Evolutionary conservation across 2,329 filamentous ascomycete genomes (phyloP), one percentile per base, ranked within the genome.

Genomic region (Ceratocystis lukuohia): DNA sequence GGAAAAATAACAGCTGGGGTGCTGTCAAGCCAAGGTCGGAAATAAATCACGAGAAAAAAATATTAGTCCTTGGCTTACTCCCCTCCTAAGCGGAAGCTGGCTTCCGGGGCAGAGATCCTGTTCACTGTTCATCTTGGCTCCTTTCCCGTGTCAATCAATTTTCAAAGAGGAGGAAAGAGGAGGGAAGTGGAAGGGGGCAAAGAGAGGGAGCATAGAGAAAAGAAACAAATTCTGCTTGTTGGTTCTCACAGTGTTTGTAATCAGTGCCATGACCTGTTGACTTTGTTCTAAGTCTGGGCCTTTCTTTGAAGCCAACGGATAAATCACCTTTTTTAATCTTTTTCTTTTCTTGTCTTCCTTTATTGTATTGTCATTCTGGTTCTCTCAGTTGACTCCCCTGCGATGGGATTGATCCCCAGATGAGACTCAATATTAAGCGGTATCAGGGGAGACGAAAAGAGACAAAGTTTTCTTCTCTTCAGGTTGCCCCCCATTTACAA

Each of bases 81-180:
- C 28, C 53, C 7, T n/a, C 25, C 28, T 30, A 33, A n/a, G 28
- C 53, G 53, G 53, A 59, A 59, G 53, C 28, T 17, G 12, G 53
- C 25, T 59, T 59, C 53, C 53, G 28, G 28, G 28, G 53, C 6
- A 30, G 12, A 25, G 53, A 59, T 59, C 28, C 53, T 59, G 53
- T 17, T 33, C 17, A 28, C 22, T 59, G 53, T n/a, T 59, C 53
- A 59, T 59, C 28, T 59, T 59, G 53, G 53, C 53, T 30, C 53
- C 53, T 59, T 33, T 59, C 28, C 53, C 53, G 28, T 17, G 53
- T 30, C 53, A 59, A 59, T 59, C 53, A 59, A 20, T 33, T 59
- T 33, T 5, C 17, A 37, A 59, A 17, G 28, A n/a, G 17, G 30
- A 22, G 15, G 30, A 17, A 22, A 30, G 30, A 57, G 53, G 22